Evolutionary conservation across 164 flowering plant genomes (phyloP).

Genomic region (Magnolia sinica): DNA sequence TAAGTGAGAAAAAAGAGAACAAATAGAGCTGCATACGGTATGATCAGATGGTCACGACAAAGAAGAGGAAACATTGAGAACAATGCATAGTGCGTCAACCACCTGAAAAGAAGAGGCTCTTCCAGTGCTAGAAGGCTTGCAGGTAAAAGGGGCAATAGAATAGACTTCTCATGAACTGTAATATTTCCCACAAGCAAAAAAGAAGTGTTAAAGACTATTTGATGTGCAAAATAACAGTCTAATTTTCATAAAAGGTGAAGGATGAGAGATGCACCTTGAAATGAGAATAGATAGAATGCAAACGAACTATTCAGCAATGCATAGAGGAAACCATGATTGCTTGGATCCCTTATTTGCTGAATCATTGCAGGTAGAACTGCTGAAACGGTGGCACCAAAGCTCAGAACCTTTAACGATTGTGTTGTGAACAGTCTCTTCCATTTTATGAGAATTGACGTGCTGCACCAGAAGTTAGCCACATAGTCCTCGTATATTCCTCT

Average conservation of each 20-base stretch:
- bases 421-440: slow-evolving; percentile 78
- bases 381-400: slow-evolving; percentile 59
- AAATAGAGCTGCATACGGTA: slow-evolving; percentile 55
- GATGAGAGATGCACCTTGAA: slow-evolving; percentile 59
- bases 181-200: slow-evolving; percentile 1
- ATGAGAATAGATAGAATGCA: slow-evolving; percentile 86
- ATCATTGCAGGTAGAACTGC: slow-evolving; percentile 70
- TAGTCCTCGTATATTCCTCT: slow-evolving; percentile 95
- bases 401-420: slow-evolving; percentile 49
- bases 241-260: neutral
- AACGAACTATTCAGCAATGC: slow-evolving; percentile 73
- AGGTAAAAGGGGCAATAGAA: slow-evolving; percentile 85
- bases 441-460: slow-evolving; percentile 69
- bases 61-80: slow-evolving; percentile 91
- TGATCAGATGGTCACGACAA: slow-evolving; percentile 64
- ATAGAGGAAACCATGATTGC: slow-evolving; percentile 69
- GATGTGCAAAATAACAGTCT: neutral
- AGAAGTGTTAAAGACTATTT: neutral
- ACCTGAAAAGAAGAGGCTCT: slow-evolving; percentile 51
- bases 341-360: slow-evolving; percentile 72
- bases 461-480: slow-evolving; percentile 97
- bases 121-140: slow-evolving; percentile 78
- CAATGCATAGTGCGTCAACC: slow-evolving; percentile 61
- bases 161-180: slow-evolving; percentile 95
- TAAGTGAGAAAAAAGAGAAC: slow-evolving; percentile 52